Percentiles rank a stretch among this genome's conserved stretches.
phyloP scores from a whole-genome alignment of 1,284 basidiomycete species.

The Cerioporus squamosus region DNA sequence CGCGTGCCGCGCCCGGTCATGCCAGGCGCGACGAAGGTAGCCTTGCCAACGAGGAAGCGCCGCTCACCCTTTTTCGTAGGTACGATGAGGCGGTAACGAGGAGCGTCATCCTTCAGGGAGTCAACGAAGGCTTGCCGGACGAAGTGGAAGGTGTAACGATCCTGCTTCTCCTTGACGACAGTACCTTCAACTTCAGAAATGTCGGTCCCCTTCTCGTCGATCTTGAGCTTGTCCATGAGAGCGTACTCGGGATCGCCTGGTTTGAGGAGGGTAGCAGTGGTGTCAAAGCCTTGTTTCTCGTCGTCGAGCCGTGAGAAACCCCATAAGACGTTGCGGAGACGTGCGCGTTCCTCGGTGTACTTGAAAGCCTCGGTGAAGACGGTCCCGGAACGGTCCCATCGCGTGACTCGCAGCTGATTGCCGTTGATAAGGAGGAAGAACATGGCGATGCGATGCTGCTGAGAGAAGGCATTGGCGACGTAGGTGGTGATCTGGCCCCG shows the following conservation, averaged over 20 bases:
- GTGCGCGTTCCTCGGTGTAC: neutral
- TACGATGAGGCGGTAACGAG: constrained; percentile 7
- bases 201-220: neutral
- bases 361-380: constrained; percentile 1
- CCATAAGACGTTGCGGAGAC: neutral
- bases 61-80: neutral
- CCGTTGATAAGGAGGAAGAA: neutral
- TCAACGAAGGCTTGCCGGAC: constrained; percentile 1
- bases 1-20: neutral
- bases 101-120: neutral
- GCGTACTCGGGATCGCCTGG: neutral
- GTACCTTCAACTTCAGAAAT: neutral
- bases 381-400: constrained; percentile 3
- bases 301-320: neutral
- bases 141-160: neutral
- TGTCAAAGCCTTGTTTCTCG: neutral
- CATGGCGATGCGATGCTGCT: neutral
- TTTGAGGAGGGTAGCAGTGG: neutral
- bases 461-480: neutral
- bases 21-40: neutral
- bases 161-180: neutral
- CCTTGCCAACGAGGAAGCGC: neutral
- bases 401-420: neutral
- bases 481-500: neutral
- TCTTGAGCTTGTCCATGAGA: neutral